Base-by-base conservation (phyloP, 1,284 basidiomycete genomes). In the Pterulicium gracile region DNA sequence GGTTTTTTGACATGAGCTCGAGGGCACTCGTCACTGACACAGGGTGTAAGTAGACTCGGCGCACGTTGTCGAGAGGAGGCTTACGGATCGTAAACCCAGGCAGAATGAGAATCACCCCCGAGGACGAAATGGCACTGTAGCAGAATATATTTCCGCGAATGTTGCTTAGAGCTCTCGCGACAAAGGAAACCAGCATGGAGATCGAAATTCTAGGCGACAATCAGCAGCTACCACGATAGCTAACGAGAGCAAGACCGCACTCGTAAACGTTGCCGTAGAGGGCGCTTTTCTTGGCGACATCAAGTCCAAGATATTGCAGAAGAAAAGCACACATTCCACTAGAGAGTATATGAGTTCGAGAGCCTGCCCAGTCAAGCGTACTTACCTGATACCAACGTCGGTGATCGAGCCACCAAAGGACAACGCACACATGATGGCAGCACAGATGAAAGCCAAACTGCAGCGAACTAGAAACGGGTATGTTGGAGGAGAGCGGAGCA, bases 181-280 rank as follows among this genome's bases (percentile, higher is more conserved):
- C 66, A 58, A 92, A 91, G 3, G 87, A 85, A 41, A 91, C 81
- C 36, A 91, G 62, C 49, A 90, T 90, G 1, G 88, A 80, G 4
- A 84, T 78, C 5, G 42, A 43, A 13, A 43, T 24, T 17, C 42
- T 43, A 19, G 7, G 18, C 12, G 39, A 10, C n/a, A 10, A 10
- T 15, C 12, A 41, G 39, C 19, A 19, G 18, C 10, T 10, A 7
- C 10, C 12, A 17, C 19, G 7, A 12, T 15, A 19, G 14, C 10
- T 15, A 19, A 41, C 7, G 10, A 0, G 85, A 82, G 56, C 92
- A 90, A 59, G n/a, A 3, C 70, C 84, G 62, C 58, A 89, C 88
- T 92, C 89, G 55, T 90, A 92, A 47, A 93, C 85, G 55, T 89
- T 91, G 3, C 86, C 86, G 61, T 90, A 92, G 64, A 88, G 80